Evolutionary conservation across 2,329 filamentous ascomycete species (phyloP).

Genomic region (Teratosphaeria epicoccoides): DNA sequence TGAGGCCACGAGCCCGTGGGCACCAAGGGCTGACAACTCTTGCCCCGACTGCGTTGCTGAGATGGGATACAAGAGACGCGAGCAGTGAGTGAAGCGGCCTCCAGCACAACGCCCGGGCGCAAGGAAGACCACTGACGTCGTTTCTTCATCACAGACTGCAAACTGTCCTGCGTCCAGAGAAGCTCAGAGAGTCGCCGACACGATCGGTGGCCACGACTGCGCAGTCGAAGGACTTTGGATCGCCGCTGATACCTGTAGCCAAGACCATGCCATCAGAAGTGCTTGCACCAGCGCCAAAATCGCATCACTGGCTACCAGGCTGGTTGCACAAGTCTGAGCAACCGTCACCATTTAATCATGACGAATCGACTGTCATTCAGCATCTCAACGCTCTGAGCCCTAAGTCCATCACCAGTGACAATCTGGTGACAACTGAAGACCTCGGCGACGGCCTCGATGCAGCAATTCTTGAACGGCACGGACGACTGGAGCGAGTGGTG

Average conservation of each 20-base stretch:
- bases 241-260: not conserved
- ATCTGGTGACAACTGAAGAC: conserved; percentile 14
- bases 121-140: not conserved
- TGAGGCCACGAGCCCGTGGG: conserved; percentile 24
- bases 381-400: not conserved
- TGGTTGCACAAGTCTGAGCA: not conserved
- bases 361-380: not conserved
- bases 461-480: conserved; percentile 32
- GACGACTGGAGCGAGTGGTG: conserved; percentile 30
- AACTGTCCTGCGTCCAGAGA: conserved; percentile 11
- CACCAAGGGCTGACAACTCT: not conserved
- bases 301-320: not conserved
- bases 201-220: not conserved
- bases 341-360: not conserved
- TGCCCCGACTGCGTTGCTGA: conserved; percentile 26
- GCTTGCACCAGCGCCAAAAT: not conserved
- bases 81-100: not conserved
- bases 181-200: not conserved
- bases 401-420: not conserved
- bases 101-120: not conserved
- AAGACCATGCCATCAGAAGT: not conserved
- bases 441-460: conserved; percentile 30
- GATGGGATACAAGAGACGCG: conserved; percentile 14
- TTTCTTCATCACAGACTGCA: not conserved
- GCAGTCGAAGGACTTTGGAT: not conserved